A percentile compares a stretch with the other conserved stretches of the same genome.
Conservation (phyloP, 2,329 filamentous ascomycete species). For the Microsporum audouinii region DNA sequence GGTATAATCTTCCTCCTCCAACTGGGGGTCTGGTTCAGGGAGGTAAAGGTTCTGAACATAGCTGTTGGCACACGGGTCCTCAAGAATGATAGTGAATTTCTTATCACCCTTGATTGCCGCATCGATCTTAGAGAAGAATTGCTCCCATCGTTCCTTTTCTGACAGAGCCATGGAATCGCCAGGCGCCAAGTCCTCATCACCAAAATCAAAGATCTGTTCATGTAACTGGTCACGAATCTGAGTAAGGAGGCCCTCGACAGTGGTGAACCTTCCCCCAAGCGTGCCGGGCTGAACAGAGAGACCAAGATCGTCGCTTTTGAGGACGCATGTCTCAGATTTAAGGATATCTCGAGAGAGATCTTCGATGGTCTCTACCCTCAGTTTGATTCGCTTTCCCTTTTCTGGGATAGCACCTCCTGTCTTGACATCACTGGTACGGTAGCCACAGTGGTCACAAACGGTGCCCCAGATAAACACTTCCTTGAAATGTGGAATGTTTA, state of each 20-base stretch:
- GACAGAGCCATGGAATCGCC: constrained; percentile 64
- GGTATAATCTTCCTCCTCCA: constrained; percentile 70
- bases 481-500: constrained; percentile 96
- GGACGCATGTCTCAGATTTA: constrained; percentile 83
- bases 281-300: constrained; percentile 87
- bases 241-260: constrained; percentile 83
- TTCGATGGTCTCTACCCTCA: constrained; percentile 55
- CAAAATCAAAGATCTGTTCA: constrained; percentile 72
- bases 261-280: constrained; percentile 90
- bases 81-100: constrained; percentile 70
- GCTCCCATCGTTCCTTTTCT: constrained; percentile 61
- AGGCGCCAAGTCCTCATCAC: constrained; percentile 44
- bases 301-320: constrained; percentile 76
- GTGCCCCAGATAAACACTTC: constrained; percentile 95
- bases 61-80: constrained; percentile 81
- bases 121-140: constrained; percentile 68
- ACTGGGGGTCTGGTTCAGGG: constrained; percentile 71
- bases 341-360: constrained; percentile 89
- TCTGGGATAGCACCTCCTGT: constrained; percentile 86
- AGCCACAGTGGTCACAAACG: constrained; percentile 80
- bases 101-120: constrained; percentile 67
- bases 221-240: constrained; percentile 86
- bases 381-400: constrained; percentile 69
- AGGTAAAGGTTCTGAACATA: constrained; percentile 81
- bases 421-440: constrained; percentile 94